Base-by-base conservation (phyloP, 768 basidiomycete species). In the Gloeostereum incarnatum region DNA sequence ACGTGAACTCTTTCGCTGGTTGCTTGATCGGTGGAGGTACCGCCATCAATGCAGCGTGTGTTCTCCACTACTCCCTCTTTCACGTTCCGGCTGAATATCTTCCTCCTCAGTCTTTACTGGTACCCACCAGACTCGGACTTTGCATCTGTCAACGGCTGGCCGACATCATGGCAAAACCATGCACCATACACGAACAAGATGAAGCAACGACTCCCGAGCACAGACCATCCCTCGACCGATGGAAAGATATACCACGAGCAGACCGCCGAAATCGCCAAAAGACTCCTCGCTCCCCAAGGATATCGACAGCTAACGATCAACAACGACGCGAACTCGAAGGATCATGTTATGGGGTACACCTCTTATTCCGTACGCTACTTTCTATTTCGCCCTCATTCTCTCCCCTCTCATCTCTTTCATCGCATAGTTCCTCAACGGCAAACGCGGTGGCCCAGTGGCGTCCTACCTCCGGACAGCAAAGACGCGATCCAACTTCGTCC, bases 21-120 rank as follows among this genome's bases (percentile, higher is more conserved):
- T 81, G 78, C 51, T 51, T 79, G 22, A 50, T 79, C 14, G 78
- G 78, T 40, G 78, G 78, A 14, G 78, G 77, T 25, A 73, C 72
- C 4, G 64, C 76, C 2, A 63, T 81, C 48, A 79, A 81, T 52
- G 78, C 75, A 55, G 75, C 69, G 73, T 75, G 46, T 51, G 72
- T 58, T 2, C 10, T 31, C 24, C 16, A 17, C 4, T 16, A 29
- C 20, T 24, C 24, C 13, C 22, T 17, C 29, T 10, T 31, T 9
- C 29, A 5, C 4, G 32, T 27, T 40, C 3, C 20, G 26, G 11
- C 41, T 6, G 51, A 61, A 5, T 62, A 62, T 45, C 60, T 56
- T 57, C 51, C 52, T 17, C 58, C 63, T 1, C 41, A 47, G 65
- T 49, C 47, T 78, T 2, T 78, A 75, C 51, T 77, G 75, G 75